Evolutionary conservation across 345 rosid genomes (phyloP), one percentile per base, ranked within the genome.

Genomic region (Moricandia moricandioides): DNA sequence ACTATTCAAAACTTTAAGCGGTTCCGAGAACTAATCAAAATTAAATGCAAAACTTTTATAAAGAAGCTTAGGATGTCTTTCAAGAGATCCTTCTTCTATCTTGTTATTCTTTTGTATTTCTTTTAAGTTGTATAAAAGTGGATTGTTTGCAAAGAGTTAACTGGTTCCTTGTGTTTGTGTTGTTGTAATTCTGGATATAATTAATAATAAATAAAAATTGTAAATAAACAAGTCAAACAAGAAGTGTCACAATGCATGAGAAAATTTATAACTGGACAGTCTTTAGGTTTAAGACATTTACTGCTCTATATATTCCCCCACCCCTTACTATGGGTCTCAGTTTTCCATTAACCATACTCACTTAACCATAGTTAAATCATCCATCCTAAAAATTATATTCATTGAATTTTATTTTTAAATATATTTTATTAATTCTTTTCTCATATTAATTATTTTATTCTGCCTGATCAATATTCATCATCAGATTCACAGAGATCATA

Each of bases 201-300:
- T 21, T 21, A 21, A 21, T 21, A 18, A 18, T 0, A n/a, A n/a
- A 1, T 3, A 35, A 12, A 69, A 56, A 24, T 0, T 8, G 3
- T 3, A 35, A 12, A 69, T 35, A 24, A 12, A 26, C 7, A 21
- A 71, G 1, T 71, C 18, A 71, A 71, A 43, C 8, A 43, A 71
- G 62, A 72, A 72, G 52, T 72, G 62, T 62, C 69, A 35, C 69
- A 21, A 57, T 66, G 78, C 78, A 66, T 74, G 72, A 74, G n/a
- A 45, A 58, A 57, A 67, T 58, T 74, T 45, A 43, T 67, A 74
- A 67, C 33, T 33, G 60, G 51, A 67, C 67, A 2, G 31, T 29
- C 70, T 72, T 63, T 72, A 72, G 62, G 31, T 65, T 65, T 29
- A 65, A 73, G 26, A 40, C 65, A 73, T 73, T 65, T 65, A 65